phyloP scores from a whole-genome alignment of 805 yeast species.

The Candida xiaguanensis region DNA sequence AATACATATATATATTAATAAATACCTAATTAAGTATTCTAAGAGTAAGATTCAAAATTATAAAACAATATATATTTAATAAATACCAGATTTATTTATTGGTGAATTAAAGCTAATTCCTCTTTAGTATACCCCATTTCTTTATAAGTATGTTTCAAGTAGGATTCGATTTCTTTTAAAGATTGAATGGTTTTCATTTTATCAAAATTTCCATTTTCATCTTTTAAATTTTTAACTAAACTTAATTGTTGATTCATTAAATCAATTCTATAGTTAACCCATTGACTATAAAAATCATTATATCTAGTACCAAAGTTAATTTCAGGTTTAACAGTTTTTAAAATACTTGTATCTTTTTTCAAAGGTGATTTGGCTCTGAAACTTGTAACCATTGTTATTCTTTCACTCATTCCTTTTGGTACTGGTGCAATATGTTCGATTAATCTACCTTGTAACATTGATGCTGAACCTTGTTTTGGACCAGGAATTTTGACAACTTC shows the following conservation, averaged over 20 bases:
- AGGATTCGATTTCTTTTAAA: conserved; percentile 21
- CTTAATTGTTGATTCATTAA: conserved; percentile 23
- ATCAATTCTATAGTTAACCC: conserved; percentile 30
- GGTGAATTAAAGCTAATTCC: conserved; percentile 1
- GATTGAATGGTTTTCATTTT: conserved; percentile 20
- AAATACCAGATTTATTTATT: conserved; percentile 4
- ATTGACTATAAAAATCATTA: conserved; percentile 34
- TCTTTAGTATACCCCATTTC: conserved; percentile 19
- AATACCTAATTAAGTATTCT: no score
- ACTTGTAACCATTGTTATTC: conserved; percentile 43
- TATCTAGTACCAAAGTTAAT: conserved; percentile 31
- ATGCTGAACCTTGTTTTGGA: conserved; percentile 34
- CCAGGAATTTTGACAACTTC: conserved; percentile 21
- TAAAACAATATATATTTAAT: not conserved
- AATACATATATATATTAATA: not conserved
- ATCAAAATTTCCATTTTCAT: conserved; percentile 18
- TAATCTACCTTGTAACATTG: conserved; percentile 37
- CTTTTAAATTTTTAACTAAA: conserved; percentile 14
- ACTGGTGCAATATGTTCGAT: conserved; percentile 40
- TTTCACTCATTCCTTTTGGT: conserved; percentile 31
- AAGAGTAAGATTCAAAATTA: not conserved
- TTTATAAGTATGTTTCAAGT: conserved; percentile 19
- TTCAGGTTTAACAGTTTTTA: conserved; percentile 38
- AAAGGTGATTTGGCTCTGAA: conserved; percentile 31
- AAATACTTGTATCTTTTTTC: conserved; percentile 27